These are phyloP conservation scores for Lentinula novae-zelandiae DNA, from an alignment of 1,284 basidiomycete genomes.

Conservation along the genomic window DNA sequence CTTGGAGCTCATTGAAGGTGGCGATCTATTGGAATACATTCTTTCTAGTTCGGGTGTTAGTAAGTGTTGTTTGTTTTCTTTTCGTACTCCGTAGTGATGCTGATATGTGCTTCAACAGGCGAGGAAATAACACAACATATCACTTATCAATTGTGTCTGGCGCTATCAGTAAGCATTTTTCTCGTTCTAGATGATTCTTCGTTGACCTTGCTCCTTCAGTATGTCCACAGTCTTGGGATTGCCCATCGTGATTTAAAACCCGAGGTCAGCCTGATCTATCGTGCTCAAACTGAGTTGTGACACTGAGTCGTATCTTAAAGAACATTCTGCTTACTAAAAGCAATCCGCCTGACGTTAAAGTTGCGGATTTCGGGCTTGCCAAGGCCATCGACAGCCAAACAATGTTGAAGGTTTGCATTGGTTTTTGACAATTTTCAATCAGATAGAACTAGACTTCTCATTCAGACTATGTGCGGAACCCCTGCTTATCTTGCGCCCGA, in stretches of 20 bases:
- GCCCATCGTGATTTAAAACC: slow-evolving; percentile 93
- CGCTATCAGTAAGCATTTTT: slow-evolving; percentile 51
- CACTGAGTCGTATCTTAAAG: slow-evolving; percentile 24
- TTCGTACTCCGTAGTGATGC: background rate
- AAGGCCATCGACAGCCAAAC: slow-evolving; percentile 80
- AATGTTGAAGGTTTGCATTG: slow-evolving; percentile 54
- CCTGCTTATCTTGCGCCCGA: slow-evolving; percentile 84
- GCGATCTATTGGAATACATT: slow-evolving; percentile 86
- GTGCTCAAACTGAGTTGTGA: background rate
- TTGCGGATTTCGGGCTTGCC: slow-evolving; percentile 92
- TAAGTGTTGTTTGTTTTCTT: slow-evolving; percentile 33
- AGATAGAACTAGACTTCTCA: slow-evolving; percentile 12
- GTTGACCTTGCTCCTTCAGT: slow-evolving; percentile 36
- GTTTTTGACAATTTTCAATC: background rate
- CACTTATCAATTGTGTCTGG: slow-evolving; percentile 72
- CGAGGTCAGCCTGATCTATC: slow-evolving; percentile 44
- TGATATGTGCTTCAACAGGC: slow-evolving; percentile 29
- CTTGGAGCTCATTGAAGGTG: slow-evolving; percentile 79
- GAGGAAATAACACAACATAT: slow-evolving; percentile 60
- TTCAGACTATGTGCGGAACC: slow-evolving; percentile 84
- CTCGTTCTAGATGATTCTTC: background rate
- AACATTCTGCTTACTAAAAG: slow-evolving; percentile 74
- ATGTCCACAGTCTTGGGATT: slow-evolving; percentile 72
- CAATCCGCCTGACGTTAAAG: slow-evolving; percentile 65
- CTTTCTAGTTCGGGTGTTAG: slow-evolving; percentile 53